Conservation (phyloP, 2,329 filamentous ascomycete genomes). For the Diaporthe batatas region DNA sequence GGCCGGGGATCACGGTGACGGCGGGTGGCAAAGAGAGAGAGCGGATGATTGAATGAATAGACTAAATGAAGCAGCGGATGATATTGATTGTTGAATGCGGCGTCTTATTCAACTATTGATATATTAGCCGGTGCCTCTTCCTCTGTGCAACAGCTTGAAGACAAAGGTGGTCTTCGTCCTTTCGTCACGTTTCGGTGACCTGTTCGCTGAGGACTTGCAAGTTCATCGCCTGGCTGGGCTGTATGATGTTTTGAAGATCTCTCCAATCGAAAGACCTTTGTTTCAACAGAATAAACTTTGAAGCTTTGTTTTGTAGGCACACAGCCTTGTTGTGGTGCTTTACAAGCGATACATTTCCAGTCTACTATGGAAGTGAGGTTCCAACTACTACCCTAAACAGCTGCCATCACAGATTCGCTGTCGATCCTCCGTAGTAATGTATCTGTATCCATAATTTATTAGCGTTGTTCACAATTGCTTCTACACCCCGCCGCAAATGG, state of each 20-base stretch:
- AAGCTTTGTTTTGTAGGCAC: not conserved
- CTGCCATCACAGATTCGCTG: conserved; percentile 28
- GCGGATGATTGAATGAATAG: not conserved
- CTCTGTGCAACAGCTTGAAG: no score
- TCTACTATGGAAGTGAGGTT: not conserved
- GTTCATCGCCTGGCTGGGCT: not conserved
- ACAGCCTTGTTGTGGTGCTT: not conserved
- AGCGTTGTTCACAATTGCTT: conserved; percentile 22
- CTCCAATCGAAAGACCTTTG: not conserved
- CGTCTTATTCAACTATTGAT: not conserved
- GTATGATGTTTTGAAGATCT: not conserved
- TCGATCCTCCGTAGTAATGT: conserved; percentile 42
- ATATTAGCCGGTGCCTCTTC: not conserved
- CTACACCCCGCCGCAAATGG: conserved; percentile 33
- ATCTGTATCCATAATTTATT: conserved; percentile 36
- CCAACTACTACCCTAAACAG: no score
- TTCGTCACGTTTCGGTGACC: not conserved
- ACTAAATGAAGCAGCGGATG: not conserved
- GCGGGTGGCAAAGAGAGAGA: not conserved
- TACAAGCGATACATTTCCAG: not conserved
- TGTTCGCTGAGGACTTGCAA: not conserved
- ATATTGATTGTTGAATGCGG: not conserved
- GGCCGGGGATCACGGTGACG: not conserved
- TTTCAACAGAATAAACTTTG: not conserved
- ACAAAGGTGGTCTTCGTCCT: no score